Conservation (phyloP, 2,329 filamentous ascomycete genomes). For the Talaromyces piceae region DNA sequence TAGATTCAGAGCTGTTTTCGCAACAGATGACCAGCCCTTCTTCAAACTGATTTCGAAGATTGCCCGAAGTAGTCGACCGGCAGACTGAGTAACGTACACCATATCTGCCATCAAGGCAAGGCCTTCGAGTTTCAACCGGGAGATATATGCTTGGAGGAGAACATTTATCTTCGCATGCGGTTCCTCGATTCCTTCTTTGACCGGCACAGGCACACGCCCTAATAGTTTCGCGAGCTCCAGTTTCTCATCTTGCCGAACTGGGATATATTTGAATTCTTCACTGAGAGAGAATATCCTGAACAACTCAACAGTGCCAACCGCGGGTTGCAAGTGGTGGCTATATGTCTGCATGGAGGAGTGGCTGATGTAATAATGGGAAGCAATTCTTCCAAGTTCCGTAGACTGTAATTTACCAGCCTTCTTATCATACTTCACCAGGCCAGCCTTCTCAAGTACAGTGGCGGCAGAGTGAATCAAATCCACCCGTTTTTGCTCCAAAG, state of each 20-base stretch:
- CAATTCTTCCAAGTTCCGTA: conserved; percentile 89
- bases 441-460: conserved; percentile 75
- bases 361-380: conserved; percentile 98
- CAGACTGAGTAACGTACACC: conserved; percentile 97
- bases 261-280: conserved; percentile 98
- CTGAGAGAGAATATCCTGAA: conserved; percentile 95
- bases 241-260: conserved; percentile 95
- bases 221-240: conserved; percentile 89
- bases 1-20: conserved; percentile 83
- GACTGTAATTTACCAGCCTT: conserved; percentile 80
- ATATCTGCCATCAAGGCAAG: conserved; percentile 96
- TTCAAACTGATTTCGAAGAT: conserved; percentile 97
- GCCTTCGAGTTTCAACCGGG: conserved; percentile 84
- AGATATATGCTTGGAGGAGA: conserved; percentile 91
- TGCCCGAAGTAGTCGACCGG: conserved; percentile 87
- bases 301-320: conserved; percentile 86
- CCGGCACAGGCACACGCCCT: conserved; percentile 82
- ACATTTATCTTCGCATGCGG: conserved; percentile 98
- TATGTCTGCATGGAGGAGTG: conserved; percentile 96
- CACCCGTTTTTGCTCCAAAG: conserved; percentile 93
- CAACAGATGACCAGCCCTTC: conserved; percentile 91
- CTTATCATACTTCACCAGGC: conserved; percentile 90
- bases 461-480: conserved; percentile 94
- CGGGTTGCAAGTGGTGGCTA: conserved; percentile 88
- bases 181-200: conserved; percentile 97